Base-by-base conservation (phyloP, 768 basidiomycete species). In the Pisolithus marmoratus region DNA sequence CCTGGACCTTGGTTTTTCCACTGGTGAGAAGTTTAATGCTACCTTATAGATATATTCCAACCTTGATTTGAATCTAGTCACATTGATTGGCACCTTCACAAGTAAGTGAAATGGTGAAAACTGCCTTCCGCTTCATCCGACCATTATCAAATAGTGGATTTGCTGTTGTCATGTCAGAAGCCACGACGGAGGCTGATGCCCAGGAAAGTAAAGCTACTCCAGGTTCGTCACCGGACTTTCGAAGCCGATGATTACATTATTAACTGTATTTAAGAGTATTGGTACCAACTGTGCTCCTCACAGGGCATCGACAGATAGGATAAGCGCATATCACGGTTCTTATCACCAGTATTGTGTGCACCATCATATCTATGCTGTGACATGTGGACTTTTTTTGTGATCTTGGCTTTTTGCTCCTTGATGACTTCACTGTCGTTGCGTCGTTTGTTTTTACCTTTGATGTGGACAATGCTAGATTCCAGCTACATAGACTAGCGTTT, bases 1-100 rank as follows among this genome's bases (percentile, higher is more conserved):
- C 72, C 82, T 19, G 83, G 82, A 15, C 77, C 78, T 22, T 82
- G 81, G 75, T 66, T 64, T 52, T 53, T 63, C 38, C 60, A 63
- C 47, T 61, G 65, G 57, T 57, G 29, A 49, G 54, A 11, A 8
- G 8, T 9, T 11, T 11, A 9, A 24, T 15, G 8, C 22, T 4
- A 5, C 19, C 22, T 11, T 19, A n/a, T n/a, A 29, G 26, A 26
- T 17, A 3, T n/a, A 8, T 3, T 9, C n/a, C 5, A 5, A 34
- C 34, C 5, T 14, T 34, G 4, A 14, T 34, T 34, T 34, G 34
- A 15, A 12, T 34, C 34, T 34, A 34, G n/a, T 19, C 26, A 29
- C 26, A 27, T 27, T 17, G n/a, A 24, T 15, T 27, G 26, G 24
- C 40, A 20, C 19, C 40, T 41, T 22, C 15, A 41, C 11, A 8